Evolutionary conservation across 148 eudicot species (phyloP).

Genomic region (Silene latifolia): DNA sequence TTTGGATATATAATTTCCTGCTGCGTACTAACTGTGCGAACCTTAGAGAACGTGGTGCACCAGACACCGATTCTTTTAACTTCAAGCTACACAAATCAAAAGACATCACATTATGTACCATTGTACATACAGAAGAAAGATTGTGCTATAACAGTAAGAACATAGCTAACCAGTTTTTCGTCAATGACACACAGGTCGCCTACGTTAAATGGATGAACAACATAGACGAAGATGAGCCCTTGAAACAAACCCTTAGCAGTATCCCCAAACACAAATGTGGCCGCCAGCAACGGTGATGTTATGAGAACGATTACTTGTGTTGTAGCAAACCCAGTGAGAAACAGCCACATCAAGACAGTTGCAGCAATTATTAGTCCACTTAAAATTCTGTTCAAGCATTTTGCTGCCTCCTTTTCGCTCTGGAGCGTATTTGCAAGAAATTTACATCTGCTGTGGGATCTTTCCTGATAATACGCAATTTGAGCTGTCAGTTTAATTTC

Average conservation of each 20-base stretch:
- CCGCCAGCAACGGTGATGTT: conserved; percentile 48
- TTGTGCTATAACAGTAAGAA: no score
- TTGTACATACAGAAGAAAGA: background rate
- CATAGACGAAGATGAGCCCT: conserved; percentile 45
- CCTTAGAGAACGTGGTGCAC: conserved; percentile 13
- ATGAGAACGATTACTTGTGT: conserved; percentile 38
- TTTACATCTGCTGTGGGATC: conserved; percentile 4
- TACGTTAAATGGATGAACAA: conserved; percentile 46
- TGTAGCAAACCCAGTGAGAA: conserved; percentile 39
- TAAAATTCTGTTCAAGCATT: conserved; percentile 41
- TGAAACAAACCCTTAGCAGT: conserved; percentile 45
- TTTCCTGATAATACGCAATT: conserved; percentile 2
- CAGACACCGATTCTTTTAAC: conserved; percentile 10
- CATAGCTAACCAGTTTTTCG: conserved; percentile 15
- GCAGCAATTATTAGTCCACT: conserved; percentile 29
- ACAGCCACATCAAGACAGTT: conserved; percentile 39
- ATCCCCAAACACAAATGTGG: conserved; percentile 45
- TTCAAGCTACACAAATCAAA: background rate
- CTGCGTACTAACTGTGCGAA: background rate
- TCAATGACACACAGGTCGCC: conserved; percentile 53
- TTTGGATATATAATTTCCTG: conserved; percentile 16
- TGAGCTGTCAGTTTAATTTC: background rate
- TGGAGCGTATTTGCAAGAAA: conserved; percentile 7
- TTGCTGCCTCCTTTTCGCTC: conserved; percentile 28
- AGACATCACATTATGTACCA: no score